phyloP scores from a whole-genome alignment of 805 yeast species.

The Saturnispora kantuleensis region DNA sequence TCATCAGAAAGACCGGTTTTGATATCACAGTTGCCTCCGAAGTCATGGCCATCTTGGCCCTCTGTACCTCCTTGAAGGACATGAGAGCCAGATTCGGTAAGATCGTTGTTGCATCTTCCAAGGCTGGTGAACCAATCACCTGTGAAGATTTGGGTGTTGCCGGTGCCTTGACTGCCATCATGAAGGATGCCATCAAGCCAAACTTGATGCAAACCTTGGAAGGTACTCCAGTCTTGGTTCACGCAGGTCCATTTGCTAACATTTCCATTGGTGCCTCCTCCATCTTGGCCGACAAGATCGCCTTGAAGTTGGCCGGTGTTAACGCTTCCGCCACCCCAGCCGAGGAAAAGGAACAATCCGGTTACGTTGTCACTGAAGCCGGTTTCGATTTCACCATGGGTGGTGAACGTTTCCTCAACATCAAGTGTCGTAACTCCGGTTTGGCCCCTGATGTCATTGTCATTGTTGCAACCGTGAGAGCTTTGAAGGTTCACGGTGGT shows the following conservation, averaged over 20 bases:
- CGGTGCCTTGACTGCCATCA: slow-evolving; percentile 88
- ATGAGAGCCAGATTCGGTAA: slow-evolving; percentile 81
- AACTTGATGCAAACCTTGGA: slow-evolving; percentile 94
- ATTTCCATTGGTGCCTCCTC: slow-evolving; percentile 96
- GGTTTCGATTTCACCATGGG: slow-evolving; percentile 99
- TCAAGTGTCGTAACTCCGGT: slow-evolving; percentile 90
- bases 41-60: slow-evolving; percentile 90
- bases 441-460: slow-evolving; percentile 83
- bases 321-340: slow-evolving; percentile 31
- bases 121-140: slow-evolving; percentile 71
- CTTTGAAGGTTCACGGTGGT: slow-evolving; percentile 95
- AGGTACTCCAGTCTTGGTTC: slow-evolving; percentile 96
- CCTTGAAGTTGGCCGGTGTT: slow-evolving; percentile 77
- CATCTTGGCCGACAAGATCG: slow-evolving; percentile 86
- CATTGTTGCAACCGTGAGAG: slow-evolving; percentile 91
- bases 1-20: slow-evolving; percentile 78
- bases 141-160: slow-evolving; percentile 93
- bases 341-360: slow-evolving; percentile 36
- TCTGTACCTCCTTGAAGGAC: slow-evolving; percentile 67
- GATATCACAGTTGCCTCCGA: slow-evolving; percentile 96
- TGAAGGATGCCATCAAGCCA: slow-evolving; percentile 95
- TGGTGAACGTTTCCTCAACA: slow-evolving; percentile 93
- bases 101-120: slow-evolving; percentile 80
- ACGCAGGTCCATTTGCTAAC: slow-evolving; percentile 97
- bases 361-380: slow-evolving; percentile 94